A percentile compares a stretch with the other conserved stretches of the same genome.
Evolutionary conservation across 345 rosid genomes (phyloP).

Genomic region (Hevea brasiliensis): DNA sequence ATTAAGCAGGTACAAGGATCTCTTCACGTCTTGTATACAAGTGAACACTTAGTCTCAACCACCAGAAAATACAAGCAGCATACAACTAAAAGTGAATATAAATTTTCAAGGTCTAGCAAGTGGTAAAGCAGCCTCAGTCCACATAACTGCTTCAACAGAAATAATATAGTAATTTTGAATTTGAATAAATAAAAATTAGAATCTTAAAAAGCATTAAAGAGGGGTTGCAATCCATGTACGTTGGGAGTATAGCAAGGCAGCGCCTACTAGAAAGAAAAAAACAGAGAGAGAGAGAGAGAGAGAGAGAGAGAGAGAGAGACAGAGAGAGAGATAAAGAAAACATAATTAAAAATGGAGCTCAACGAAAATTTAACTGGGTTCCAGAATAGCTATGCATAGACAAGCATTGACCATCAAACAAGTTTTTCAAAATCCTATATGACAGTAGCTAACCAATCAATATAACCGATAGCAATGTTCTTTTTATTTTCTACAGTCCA

Average conservation of each 20-base stretch:
- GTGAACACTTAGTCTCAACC: not conserved
- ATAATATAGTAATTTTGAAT: not conserved
- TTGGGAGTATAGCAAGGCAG: not conserved
- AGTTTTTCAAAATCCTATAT: not conserved
- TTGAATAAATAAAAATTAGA: not conserved
- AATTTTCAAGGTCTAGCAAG: not conserved
- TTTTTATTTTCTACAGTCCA: not conserved
- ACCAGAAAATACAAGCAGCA: not conserved
- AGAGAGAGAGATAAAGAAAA: not conserved
- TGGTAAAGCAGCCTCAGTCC: not conserved
- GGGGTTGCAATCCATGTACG: not conserved
- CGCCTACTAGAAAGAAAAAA: not conserved
- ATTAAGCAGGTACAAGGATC: not conserved
- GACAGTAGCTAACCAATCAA: not conserved
- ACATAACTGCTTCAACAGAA: not conserved
- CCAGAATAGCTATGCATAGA: not conserved
- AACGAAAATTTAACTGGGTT: not conserved
- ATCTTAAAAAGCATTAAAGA: not conserved
- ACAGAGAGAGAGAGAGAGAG: no score
- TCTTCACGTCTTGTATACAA: not conserved
- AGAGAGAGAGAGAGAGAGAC: not conserved
- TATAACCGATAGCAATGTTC: not conserved
- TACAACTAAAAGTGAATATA: not conserved
- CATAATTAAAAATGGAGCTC: not conserved
- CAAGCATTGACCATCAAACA: not conserved